Conservation (phyloP, 345 rosid species). For the Erodium maritimum region DNA sequence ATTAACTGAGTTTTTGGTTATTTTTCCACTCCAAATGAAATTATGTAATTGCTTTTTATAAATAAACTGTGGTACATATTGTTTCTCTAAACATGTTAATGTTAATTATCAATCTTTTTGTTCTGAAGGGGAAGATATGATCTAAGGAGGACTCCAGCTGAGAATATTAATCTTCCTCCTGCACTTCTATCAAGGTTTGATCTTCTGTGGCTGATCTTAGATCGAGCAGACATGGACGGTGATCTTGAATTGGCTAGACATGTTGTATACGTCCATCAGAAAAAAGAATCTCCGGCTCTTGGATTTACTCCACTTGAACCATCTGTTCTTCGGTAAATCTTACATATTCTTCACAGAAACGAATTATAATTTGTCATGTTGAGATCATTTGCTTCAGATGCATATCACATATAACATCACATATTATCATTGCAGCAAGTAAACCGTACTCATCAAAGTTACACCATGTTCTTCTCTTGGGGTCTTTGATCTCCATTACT, state of each 20-base stretch:
- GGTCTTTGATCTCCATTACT: too few relatives aligned
- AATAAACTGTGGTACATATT: not conserved
- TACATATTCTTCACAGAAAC: not conserved
- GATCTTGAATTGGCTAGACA: conserved; percentile 97
- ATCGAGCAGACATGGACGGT: conserved; percentile 91
- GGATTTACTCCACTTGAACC: conserved; percentile 89
- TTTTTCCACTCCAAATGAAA: not conserved
- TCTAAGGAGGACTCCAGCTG: conserved; percentile 88
- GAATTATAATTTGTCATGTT: not conserved
- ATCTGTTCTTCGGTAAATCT: conserved; percentile 60
- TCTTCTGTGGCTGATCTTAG: conserved; percentile 90
- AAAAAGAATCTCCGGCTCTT: conserved; percentile 80
- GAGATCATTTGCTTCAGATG: not conserved
- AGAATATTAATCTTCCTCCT: conserved; percentile 92
- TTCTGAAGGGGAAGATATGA: conserved; percentile 89
- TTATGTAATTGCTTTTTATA: not conserved
- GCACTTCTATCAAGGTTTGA: conserved; percentile 94
- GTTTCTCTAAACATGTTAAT: conserved; percentile 4
- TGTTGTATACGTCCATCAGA: conserved; percentile 84
- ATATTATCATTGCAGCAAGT: not conserved
- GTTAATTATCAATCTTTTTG: conserved; percentile 8
- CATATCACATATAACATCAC: not conserved
- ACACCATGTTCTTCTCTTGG: too few relatives aligned
- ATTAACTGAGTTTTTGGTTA: not conserved
- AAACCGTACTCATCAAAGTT: not conserved